phyloP scores from a whole-genome alignment of 768 basidiomycete species.

The Exidia glandulosa region DNA sequence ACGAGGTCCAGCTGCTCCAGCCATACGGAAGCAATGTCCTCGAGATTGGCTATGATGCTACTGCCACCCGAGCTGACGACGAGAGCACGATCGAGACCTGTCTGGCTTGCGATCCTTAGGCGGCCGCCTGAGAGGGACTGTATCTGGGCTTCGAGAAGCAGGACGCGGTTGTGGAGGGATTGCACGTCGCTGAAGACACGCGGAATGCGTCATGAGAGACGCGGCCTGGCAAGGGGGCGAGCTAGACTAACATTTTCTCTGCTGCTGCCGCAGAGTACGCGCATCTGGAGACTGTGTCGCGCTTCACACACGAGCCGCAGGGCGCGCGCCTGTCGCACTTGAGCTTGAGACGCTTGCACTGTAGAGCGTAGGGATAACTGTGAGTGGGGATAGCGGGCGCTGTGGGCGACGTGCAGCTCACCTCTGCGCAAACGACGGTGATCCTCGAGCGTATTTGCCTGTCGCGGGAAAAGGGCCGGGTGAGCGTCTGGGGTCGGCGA shows the following conservation, averaged over 20 bases:
- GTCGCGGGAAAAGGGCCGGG: background rate
- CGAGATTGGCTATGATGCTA: constrained; percentile 41
- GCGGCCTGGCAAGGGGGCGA: background rate
- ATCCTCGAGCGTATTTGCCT: constrained; percentile 67
- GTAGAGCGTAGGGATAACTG: background rate
- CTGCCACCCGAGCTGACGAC: constrained; percentile 30
- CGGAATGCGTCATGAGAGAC: no score
- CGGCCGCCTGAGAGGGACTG: constrained; percentile 1
- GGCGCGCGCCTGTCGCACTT: constrained; percentile 75
- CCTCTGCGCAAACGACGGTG: constrained; percentile 77
- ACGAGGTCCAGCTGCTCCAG: constrained; percentile 39
- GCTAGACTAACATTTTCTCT: constrained; percentile 61
- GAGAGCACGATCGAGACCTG: constrained; percentile 21
- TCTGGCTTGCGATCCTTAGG: constrained; percentile 2
- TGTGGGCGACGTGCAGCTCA: constrained; percentile 18
- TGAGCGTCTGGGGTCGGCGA: background rate
- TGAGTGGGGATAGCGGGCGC: constrained; percentile 1
- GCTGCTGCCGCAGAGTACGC: constrained; percentile 62
- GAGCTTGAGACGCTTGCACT: constrained; percentile 84
- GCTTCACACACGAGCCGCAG: constrained; percentile 68
- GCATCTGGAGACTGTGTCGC: constrained; percentile 62
- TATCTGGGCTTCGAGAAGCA: constrained; percentile 50
- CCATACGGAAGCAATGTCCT: constrained; percentile 53
- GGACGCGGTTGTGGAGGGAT: constrained; percentile 70
- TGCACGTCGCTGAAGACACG: constrained; percentile 51